Conservation (phyloP, 495 filamentous ascomycete genomes). For the Talaromyces wortmannii region DNA sequence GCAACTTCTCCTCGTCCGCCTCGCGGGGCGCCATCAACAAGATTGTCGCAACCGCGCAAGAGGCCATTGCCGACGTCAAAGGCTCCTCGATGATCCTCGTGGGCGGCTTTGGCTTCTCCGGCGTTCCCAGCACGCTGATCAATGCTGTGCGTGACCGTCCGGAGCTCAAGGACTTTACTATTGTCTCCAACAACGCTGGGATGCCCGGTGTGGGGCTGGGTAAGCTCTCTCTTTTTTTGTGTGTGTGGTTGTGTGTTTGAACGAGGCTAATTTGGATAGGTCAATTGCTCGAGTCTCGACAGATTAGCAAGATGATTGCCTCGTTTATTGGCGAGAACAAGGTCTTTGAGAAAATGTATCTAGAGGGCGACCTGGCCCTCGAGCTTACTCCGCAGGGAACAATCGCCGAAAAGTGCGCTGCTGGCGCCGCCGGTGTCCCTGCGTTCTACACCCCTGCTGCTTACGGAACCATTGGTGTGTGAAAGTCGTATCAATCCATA, state of each 20-base stretch:
- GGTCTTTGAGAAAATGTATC: slow-evolving; percentile 78
- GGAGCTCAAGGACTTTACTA: slow-evolving; percentile 67
- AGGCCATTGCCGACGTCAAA: slow-evolving; percentile 69
- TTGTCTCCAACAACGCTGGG: slow-evolving; percentile 87
- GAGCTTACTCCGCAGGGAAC: slow-evolving; percentile 87
- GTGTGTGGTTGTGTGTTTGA: too few species aligned
- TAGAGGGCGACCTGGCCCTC: slow-evolving; percentile 72
- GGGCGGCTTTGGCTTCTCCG: slow-evolving; percentile 80
- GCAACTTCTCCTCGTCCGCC: slow-evolving; percentile 57
- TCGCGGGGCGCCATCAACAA: slow-evolving; percentile 68
- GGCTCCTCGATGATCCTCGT: slow-evolving; percentile 63
- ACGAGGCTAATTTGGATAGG: neutral
- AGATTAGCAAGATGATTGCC: slow-evolving; percentile 84
- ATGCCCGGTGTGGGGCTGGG: slow-evolving; percentile 72
- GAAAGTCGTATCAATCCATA: neutral
- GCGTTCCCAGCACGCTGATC: slow-evolving; percentile 79
- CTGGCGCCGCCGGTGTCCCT: slow-evolving; percentile 78
- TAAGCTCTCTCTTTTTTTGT: neutral
- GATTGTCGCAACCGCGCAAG: slow-evolving; percentile 60
- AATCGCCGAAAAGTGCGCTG: slow-evolving; percentile 76
- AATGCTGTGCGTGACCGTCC: slow-evolving; percentile 66
- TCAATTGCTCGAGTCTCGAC: slow-evolving; percentile 66
- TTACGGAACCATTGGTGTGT: slow-evolving; percentile 60
- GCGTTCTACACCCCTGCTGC: slow-evolving; percentile 89
- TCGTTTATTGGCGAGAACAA: slow-evolving; percentile 89